These are phyloP conservation scores for Nissolia schottii DNA, from an alignment of 306 rosid genomes.

Conservation along the genomic window DNA sequence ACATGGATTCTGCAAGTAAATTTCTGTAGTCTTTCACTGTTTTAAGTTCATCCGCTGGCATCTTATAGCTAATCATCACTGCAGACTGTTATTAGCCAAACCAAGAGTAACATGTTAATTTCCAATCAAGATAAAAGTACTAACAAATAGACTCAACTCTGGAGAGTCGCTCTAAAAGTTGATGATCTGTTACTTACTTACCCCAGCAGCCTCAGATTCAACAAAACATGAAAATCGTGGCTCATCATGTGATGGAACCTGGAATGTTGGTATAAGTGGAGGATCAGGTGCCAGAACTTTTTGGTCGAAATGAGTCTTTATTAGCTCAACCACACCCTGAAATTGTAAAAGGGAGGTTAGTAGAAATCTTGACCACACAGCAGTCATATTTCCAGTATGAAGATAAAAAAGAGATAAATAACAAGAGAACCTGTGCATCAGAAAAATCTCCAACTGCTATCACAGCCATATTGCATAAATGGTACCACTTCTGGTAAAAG, in stretches of 20 bases:
- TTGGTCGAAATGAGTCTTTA: slow-evolving; percentile 74
- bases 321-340: slow-evolving; percentile 80
- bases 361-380: slow-evolving; percentile 15
- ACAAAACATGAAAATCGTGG: slow-evolving; percentile 87
- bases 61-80: slow-evolving; percentile 93
- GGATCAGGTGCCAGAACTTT: slow-evolving; percentile 64
- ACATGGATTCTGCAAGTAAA: slow-evolving; percentile 93
- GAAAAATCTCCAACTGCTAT: slow-evolving; percentile 95
- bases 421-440: slow-evolving; percentile 68
- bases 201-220: slow-evolving; percentile 98
- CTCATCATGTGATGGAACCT: slow-evolving; percentile 76
- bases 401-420: slow-evolving; percentile 22
- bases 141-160: neutral
- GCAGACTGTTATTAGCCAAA: slow-evolving; percentile 61
- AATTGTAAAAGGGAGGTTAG: slow-evolving; percentile 21
- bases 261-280: slow-evolving; percentile 58
- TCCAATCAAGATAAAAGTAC: neutral
- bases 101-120: slow-evolving; percentile 20
- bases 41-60: slow-evolving; percentile 66
- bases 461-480: slow-evolving; percentile 90
- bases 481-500: slow-evolving; percentile 88
- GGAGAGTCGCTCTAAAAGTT: slow-evolving; percentile 1
- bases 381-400: slow-evolving; percentile 12
- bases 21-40: slow-evolving; percentile 83
- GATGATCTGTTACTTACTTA: slow-evolving; percentile 48